These are phyloP conservation scores for Sequoiadendron giganteum DNA, from an alignment of 75 land plant species.

Conservation along the genomic window DNA sequence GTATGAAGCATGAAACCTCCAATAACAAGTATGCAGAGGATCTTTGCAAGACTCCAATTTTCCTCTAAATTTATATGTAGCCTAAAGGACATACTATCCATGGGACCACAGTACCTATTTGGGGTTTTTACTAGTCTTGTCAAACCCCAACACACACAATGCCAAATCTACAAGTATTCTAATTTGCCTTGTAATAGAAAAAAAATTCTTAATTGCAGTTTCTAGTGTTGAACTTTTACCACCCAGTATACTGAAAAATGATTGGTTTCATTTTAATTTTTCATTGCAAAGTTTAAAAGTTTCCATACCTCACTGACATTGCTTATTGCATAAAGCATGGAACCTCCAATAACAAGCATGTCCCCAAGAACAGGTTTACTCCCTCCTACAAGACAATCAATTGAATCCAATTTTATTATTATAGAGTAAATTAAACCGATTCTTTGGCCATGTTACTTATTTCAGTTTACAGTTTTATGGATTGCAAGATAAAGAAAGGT, in stretches of 20 bases:
- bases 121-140: not conserved
- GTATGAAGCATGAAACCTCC: slow-evolving; percentile 79
- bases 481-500: not conserved
- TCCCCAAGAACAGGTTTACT: slow-evolving; percentile 87
- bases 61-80: not conserved
- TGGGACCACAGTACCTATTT: not conserved
- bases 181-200: not conserved
- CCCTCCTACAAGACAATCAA: slow-evolving; percentile 53
- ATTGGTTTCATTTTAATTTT: not conserved
- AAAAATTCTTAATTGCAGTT: not conserved
- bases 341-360: slow-evolving; percentile 70
- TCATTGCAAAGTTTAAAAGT: not conserved
- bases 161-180: not conserved
- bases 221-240: not conserved
- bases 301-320: slow-evolving; percentile 87
- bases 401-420: not conserved
- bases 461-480: not conserved
- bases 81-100: not conserved
- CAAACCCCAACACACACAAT: not conserved
- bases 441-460: not conserved
- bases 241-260: not conserved
- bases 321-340: slow-evolving; percentile 77
- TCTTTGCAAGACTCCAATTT: not conserved
- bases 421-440: not conserved
- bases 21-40: slow-evolving; percentile 48